These are phyloP conservation scores for Boletellus emodensis DNA, from an alignment of 768 basidiomycete genomes.

Conservation along the genomic window DNA sequence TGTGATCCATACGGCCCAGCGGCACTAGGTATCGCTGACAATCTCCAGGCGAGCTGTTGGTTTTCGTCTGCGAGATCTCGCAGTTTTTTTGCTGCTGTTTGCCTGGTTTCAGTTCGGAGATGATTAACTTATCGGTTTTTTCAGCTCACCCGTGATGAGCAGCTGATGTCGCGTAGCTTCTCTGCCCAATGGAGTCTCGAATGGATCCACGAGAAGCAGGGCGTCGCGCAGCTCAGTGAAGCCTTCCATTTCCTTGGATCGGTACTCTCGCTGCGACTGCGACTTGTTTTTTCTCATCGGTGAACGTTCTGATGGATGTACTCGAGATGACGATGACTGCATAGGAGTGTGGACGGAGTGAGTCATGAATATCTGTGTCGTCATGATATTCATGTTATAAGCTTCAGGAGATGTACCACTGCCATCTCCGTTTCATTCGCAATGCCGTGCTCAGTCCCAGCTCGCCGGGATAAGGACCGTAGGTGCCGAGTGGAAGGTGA, in stretches of 20 bases:
- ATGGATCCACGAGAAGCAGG: constrained; percentile 23
- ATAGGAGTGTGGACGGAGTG: constrained; percentile 10
- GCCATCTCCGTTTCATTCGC: constrained; percentile 1
- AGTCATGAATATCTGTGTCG: constrained; percentile 4
- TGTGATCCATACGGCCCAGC: background rate
- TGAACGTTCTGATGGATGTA: background rate
- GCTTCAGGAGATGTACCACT: background rate
- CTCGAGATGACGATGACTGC: constrained; percentile 13
- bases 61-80: constrained; percentile 24
- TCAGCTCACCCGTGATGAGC: constrained; percentile 20
- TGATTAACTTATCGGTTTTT: background rate
- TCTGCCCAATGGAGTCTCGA: constrained; percentile 21
- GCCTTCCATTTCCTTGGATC: constrained; percentile 28
- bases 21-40: constrained; percentile 12
- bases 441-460: background rate
- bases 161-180: constrained; percentile 30
- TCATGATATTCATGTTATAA: constrained; percentile 15
- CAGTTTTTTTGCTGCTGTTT: constrained; percentile 50
- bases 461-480: background rate
- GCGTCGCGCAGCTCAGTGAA: constrained; percentile 29
- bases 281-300: constrained; percentile 20
- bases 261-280: constrained; percentile 29
- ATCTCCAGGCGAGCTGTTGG: constrained; percentile 11
- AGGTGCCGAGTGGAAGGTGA: background rate
- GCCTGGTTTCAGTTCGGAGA: constrained; percentile 2